These are phyloP conservation scores for Solanum commersonii DNA, from an alignment of 257 asterid genomes.

Conservation along the genomic window DNA sequence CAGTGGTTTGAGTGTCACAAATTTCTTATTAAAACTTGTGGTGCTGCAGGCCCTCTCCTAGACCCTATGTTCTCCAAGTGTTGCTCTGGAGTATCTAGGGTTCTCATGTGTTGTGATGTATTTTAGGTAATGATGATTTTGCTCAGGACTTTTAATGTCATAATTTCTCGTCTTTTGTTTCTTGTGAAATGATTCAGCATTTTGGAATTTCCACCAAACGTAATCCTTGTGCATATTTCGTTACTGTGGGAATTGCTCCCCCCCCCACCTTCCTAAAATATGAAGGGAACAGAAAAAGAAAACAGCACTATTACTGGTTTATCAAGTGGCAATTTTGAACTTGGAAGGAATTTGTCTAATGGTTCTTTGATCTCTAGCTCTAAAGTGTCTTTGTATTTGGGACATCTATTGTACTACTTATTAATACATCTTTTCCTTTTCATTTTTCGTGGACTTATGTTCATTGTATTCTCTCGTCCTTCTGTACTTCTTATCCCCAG, in stretches of 20 bases:
- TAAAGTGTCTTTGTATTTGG: not conserved
- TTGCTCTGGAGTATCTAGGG: slow-evolving; percentile 70
- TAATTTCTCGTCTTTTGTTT: not conserved
- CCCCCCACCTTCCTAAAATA: not conserved
- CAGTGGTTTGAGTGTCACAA: slow-evolving; percentile 36
- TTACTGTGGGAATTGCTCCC: not conserved
- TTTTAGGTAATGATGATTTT: not conserved
- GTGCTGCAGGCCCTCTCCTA: slow-evolving; percentile 54
- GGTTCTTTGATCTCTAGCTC: not conserved
- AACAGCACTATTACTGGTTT: not conserved
- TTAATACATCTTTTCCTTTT: not conserved
- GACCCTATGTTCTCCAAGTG: slow-evolving; percentile 48
- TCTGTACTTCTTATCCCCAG: slow-evolving; percentile 2
- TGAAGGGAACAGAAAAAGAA: not conserved
- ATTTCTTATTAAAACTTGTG: slow-evolving; percentile 37
- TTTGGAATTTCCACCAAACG: not conserved
- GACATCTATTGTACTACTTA: not conserved
- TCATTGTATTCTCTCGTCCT: not conserved
- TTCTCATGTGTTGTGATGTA: slow-evolving; percentile 35
- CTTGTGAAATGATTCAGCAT: not conserved
- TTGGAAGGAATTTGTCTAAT: not conserved
- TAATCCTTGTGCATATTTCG: not conserved
- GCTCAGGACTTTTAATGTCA: not conserved
- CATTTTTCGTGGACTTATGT: not conserved
- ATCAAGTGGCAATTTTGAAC: not conserved